Evolutionary conservation across 345 rosid genomes (phyloP).

Genomic region (Pugionium cornutum): DNA sequence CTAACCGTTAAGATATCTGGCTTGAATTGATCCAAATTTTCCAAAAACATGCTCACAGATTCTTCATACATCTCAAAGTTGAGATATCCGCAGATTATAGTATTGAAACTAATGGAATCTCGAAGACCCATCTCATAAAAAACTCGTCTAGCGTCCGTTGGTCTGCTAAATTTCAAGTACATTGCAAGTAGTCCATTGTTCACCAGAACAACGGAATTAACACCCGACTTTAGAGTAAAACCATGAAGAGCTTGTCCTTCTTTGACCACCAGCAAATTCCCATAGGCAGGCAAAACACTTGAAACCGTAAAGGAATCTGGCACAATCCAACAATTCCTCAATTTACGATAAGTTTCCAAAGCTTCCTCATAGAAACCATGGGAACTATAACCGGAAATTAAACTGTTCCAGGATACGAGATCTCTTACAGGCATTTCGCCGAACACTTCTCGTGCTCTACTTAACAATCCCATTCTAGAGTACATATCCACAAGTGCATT

Average conservation of each 20-base stretch:
- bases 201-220: constrained; percentile 43
- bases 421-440: constrained; percentile 58
- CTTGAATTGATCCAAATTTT: constrained; percentile 43
- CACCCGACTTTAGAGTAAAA: constrained; percentile 54
- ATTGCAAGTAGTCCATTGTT: constrained; percentile 59
- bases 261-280: constrained; percentile 45
- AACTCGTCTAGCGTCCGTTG: constrained; percentile 45
- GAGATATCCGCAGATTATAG: constrained; percentile 60
- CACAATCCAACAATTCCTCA: constrained; percentile 39
- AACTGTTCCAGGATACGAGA: constrained; percentile 64
- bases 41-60: constrained; percentile 48
- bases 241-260: constrained; percentile 53
- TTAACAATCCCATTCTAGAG: constrained; percentile 50
- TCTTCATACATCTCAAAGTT: constrained; percentile 49
- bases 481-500: constrained; percentile 73
- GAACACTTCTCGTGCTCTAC: constrained; percentile 53
- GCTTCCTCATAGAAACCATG: constrained; percentile 55
- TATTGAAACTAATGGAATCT: constrained; percentile 63
- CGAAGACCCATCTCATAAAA: constrained; percentile 54
- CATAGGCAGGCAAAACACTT: constrained; percentile 62
- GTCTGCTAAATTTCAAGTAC: constrained; percentile 57
- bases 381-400: constrained; percentile 61
- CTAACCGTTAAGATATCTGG: constrained; percentile 58
- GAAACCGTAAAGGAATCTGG: constrained; percentile 62
- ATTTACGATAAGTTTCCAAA: constrained; percentile 37